Evolutionary conservation across 352 stramenopile species (phyloP).

Genomic region (Pythium brassicae): DNA sequence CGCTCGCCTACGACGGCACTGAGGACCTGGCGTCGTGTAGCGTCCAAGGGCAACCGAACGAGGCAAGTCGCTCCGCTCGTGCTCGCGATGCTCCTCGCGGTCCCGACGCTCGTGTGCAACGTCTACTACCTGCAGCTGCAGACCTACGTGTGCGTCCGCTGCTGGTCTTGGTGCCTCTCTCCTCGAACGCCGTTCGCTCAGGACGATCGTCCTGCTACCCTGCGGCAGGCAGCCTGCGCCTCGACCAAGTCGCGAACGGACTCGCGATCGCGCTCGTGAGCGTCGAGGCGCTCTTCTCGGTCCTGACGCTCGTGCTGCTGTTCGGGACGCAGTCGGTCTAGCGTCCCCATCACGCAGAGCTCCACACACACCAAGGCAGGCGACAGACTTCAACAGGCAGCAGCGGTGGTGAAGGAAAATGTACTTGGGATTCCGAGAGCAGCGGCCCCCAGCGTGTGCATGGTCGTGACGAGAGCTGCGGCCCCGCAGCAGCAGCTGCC

Average conservation of each 20-base stretch:
- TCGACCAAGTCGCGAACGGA: slow-evolving; percentile 61
- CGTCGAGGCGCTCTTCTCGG: slow-evolving; percentile 45
- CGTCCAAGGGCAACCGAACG: slow-evolving; percentile 82
- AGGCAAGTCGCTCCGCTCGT: slow-evolving; percentile 52
- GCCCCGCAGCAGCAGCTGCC: not conserved
- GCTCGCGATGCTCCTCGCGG: slow-evolving; percentile 46
- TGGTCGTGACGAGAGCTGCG: too few species aligned
- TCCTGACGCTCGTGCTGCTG: slow-evolving; percentile 42
- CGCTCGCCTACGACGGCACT: too few species aligned
- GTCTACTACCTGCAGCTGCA: slow-evolving; percentile 75
- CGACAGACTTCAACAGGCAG: not conserved
- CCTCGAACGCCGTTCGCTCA: too few species aligned
- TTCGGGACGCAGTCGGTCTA: slow-evolving; percentile 13
- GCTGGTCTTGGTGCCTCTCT: not conserved
- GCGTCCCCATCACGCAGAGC: too few species aligned
- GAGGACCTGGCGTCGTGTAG: slow-evolving; percentile 11
- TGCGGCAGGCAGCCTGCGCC: slow-evolving; percentile 26
- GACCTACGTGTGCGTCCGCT: slow-evolving; percentile 56
- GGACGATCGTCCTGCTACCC: too few species aligned
- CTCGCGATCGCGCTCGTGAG: slow-evolving; percentile 55
- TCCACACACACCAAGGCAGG: not conserved
- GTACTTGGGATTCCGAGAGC: slow-evolving; percentile 3
- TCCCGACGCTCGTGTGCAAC: slow-evolving; percentile 56
- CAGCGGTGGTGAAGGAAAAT: not conserved
- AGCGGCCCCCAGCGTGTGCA: not conserved